phyloP scores from a whole-genome alignment of 2,329 filamentous ascomycete genomes.

The Cryphonectria carpinicola region DNA sequence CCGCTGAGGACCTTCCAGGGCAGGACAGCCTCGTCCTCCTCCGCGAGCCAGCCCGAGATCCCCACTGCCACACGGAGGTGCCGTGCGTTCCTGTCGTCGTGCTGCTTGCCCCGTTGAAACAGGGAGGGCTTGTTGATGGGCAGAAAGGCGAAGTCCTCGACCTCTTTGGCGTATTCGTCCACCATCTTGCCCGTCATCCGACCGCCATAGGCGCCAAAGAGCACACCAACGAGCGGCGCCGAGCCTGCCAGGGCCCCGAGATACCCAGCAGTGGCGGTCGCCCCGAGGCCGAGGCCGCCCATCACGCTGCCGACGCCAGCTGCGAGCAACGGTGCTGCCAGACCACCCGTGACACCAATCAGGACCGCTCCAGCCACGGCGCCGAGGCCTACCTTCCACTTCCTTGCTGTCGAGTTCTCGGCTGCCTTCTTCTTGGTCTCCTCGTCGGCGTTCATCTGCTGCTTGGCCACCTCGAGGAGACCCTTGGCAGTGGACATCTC shows the following conservation, averaged over 20 bases:
- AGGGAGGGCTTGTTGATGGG: constrained; percentile 63
- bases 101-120: constrained; percentile 34
- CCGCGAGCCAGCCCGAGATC: constrained; percentile 82
- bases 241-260: constrained; percentile 86
- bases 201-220: constrained; percentile 89
- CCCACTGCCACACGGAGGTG: constrained; percentile 82
- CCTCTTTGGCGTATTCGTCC: constrained; percentile 83
- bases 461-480: constrained; percentile 65
- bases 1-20: constrained; percentile 78
- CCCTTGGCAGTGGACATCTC: constrained; percentile 78
- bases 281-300: constrained; percentile 79
- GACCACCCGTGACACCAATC: constrained; percentile 87
- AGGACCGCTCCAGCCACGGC: constrained; percentile 86
- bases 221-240: constrained; percentile 78
- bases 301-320: constrained; percentile 84
- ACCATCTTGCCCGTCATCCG: constrained; percentile 81
- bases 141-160: constrained; percentile 81
- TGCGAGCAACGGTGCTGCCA: constrained; percentile 85
- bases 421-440: constrained; percentile 76
- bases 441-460: constrained; percentile 70
- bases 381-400: constrained; percentile 90
- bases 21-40: constrained; percentile 72
- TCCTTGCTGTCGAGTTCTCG: constrained; percentile 69
- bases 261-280: constrained; percentile 75
- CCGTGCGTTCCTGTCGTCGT: constrained; percentile 40